Evolutionary conservation across 169 alveolate genomes (phyloP).

Genomic region (Cryptosporidium viatorum): DNA sequence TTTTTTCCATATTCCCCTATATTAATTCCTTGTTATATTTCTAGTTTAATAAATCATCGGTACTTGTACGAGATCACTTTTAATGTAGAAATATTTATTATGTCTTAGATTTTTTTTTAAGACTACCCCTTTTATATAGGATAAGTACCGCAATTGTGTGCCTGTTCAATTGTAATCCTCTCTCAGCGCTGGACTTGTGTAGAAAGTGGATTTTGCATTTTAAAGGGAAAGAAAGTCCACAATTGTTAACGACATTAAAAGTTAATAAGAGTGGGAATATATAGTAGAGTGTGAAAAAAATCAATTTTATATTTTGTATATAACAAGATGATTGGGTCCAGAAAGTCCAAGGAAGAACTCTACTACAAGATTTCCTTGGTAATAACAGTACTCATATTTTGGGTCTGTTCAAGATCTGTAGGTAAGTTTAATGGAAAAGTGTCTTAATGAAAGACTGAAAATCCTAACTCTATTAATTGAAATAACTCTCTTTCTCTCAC

Average conservation of each 20-base stretch:
- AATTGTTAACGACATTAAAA: not conserved
- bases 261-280: not conserved
- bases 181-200: conserved; percentile 28
- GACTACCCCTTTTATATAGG: not conserved
- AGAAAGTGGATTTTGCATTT: not conserved
- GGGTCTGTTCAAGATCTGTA: conserved; percentile 51
- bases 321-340: conserved; percentile 17
- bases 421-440: conserved; percentile 4
- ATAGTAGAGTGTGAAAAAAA: no score
- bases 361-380: conserved; percentile 24
- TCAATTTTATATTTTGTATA: not conserved
- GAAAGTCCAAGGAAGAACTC: conserved; percentile 26
- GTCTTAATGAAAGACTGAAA: no score
- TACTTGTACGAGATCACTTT: no score
- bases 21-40: no score
- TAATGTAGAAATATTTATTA: not conserved
- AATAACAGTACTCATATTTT: conserved; percentile 18
- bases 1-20: no score
- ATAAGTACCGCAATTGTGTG: conserved; percentile 22
- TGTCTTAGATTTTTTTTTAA: no score
- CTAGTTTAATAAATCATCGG: no score
- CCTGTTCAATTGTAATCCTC: not conserved
- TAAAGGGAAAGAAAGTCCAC: not conserved
- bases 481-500: not conserved
- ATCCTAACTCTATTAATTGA: not conserved